Base-by-base conservation (phyloP, 1,284 basidiomycete genomes). In the Pascua sp. region DNA sequence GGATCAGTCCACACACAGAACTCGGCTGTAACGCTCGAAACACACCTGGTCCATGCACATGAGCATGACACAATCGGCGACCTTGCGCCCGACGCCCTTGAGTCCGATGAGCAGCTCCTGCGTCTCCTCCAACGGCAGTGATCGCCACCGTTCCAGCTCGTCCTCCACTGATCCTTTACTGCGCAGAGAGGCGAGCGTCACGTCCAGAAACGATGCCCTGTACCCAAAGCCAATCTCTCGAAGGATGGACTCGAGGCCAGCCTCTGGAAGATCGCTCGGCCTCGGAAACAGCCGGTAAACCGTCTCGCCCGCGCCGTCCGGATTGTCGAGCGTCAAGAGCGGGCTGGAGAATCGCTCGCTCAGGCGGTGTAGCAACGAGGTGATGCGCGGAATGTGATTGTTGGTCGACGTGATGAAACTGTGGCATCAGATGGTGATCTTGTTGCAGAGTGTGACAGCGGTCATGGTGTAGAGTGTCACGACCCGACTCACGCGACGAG, bases 341-440 rank as follows among this genome's bases (percentile, higher is more conserved):
- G 84, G 78, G 10, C 84, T 80, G 2, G 89, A 89, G 69, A 86
- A 94, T 38, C 86, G 81, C 43, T 77, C 81, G 71, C 53, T 88
- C 81, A 60, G 82, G 78, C 65, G 87, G 58, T 78, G 87, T 41
- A 96, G 85, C 86, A 97, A 92, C 58, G 88, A 88, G 5, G 90
- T 89, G 69, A 96, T 97, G 1, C 93, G 86, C 2, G 84, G 78
- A 51, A 97, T 98, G 68, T 98, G 95, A 74, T 98, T 98, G 71
- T 98, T 98, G 1, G 93, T 91, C 15, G 93, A 97, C 70, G 95
- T 98, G 64, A 99, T 97, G 78, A 98, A 98, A 10, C 93, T 95
- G 47, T 9, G 7, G 17, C 15, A 18, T 54, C 44, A 53, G 51
- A 32, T 7, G 7, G 24, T 32, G 24, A 32, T 32, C 24, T 32